Base-by-base conservation (phyloP, 805 yeast species). In the Saturnispora ahearnii region DNA sequence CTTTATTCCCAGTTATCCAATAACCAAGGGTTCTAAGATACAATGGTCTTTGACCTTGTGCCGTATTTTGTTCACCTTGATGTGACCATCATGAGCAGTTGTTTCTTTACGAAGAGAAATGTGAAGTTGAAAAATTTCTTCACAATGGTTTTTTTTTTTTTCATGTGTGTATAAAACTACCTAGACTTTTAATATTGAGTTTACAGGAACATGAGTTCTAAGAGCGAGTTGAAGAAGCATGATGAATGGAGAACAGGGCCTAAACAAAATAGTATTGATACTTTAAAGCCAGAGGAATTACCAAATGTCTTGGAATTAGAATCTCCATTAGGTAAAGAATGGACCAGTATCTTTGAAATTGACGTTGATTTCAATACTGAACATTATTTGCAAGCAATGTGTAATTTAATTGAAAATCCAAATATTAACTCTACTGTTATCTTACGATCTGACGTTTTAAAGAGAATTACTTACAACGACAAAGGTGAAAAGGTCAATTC, bases 401-500 rank as follows among this genome's bases (percentile, higher is more conserved):
- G 77, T 41, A 86, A 87, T 63, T 72, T 88, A 53, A 84, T 88
- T 48, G 73, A 76, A 52, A 87, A 87, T 55, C 96, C 96, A 15
- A 86, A 89, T 62, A 85, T 88, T 66, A 91, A 90, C 67, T 90
- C 97, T 10, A 85, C 96, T 0, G 93, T 88, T 33, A 84, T 90
- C 32, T 70, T 91, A 66, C 71, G 98, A 56, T 95, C 97, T 0
- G 97, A 91, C 66, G 79, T 89, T 24, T 62, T 86, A 43, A 70
- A 71, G 41, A 84, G 81, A 56, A 68, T 68, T 50, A 65, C 59
- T 6, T 79, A 71, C 58, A 29, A 28, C 34, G 46, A 33, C 58
- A 31, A 34, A 7, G 41, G 42, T 7, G 72, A 66, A 22, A 61
- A 68, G 34, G 40, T 46, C 2, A 57, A 59, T 2, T 64, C 59